These are phyloP conservation scores for Geotrichum aggregatum DNA, from an alignment of 1,139 yeast species.

Conservation along the genomic window DNA sequence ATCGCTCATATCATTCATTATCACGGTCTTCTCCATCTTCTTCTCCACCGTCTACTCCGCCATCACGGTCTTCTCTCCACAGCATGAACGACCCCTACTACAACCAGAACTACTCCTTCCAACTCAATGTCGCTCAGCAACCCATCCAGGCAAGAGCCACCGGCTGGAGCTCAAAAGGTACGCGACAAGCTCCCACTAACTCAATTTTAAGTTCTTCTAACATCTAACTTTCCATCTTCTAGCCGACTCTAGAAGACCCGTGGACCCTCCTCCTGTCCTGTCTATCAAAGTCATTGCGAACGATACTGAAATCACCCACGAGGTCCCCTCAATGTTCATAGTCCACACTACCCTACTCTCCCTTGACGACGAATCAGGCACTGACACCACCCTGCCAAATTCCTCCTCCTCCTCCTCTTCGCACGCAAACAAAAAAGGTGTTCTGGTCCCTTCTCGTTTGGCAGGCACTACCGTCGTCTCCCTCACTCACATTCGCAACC, in stretches of 20 bases:
- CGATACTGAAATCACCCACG: conserved; percentile 28
- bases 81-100: neutral
- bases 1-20: no score
- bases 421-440: conserved; percentile 2
- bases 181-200: conserved; percentile 2
- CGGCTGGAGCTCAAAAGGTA: conserved; percentile 36
- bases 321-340: conserved; percentile 30
- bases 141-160: conserved; percentile 37
- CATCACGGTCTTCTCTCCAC: neutral
- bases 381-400: neutral
- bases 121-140: conserved; percentile 31
- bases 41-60: conserved; percentile 1
- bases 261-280: conserved; percentile 38
- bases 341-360: conserved; percentile 34
- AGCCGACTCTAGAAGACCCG: conserved; percentile 37
- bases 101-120: conserved; percentile 6
- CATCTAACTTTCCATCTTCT: conserved; percentile 11
- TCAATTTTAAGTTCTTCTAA: neutral
- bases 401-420: neutral
- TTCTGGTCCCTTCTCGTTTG: conserved; percentile 23
- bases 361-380: conserved; percentile 16
- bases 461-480: conserved; percentile 33
- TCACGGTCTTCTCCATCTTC: neutral
- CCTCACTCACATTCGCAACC: conserved; percentile 30
- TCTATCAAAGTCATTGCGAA: conserved; percentile 26